Conservation (phyloP, 495 filamentous ascomycete genomes). For the Bryoglossum gracile region DNA sequence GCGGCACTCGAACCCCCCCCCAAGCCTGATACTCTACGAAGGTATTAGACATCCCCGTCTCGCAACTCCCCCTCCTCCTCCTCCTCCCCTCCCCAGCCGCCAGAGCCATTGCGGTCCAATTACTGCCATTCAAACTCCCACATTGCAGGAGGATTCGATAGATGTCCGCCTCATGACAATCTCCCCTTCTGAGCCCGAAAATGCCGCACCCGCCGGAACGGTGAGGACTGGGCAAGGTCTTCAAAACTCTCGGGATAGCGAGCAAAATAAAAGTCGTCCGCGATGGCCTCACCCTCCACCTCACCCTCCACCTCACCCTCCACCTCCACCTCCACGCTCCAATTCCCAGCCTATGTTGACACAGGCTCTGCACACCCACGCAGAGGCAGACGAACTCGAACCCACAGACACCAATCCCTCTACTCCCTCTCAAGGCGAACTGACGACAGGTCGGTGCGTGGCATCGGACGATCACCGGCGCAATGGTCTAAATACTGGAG, state of each 20-base stretch:
- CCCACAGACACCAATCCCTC: neutral
- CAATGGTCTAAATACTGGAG: slow-evolving; percentile 12
- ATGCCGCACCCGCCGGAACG: slow-evolving; percentile 24
- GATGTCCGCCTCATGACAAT: slow-evolving; percentile 27
- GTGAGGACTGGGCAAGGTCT: slow-evolving; percentile 18
- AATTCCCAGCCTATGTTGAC: slow-evolving; percentile 22
- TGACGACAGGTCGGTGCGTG: neutral
- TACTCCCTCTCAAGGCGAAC: neutral
- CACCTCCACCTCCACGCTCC: no score
- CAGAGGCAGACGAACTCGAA: slow-evolving; percentile 12
- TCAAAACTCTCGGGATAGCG: slow-evolving; percentile 16
- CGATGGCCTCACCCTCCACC: slow-evolving; percentile 9
- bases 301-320: no score
- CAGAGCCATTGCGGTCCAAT: slow-evolving; percentile 21
- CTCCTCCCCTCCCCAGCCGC: neutral
- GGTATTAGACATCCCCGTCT: slow-evolving; percentile 7
- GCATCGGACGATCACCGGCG: neutral
- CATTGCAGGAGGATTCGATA: slow-evolving; percentile 24
- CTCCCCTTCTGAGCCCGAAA: slow-evolving; percentile 23
- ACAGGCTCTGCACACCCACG: slow-evolving; percentile 18
- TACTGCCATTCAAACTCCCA: slow-evolving; percentile 20
- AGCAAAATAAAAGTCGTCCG: slow-evolving; percentile 11
- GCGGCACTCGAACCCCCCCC: neutral
- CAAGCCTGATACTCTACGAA: slow-evolving; percentile 13
- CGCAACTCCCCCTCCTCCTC: neutral